Evolutionary conservation across 306 rosid genomes (phyloP).

Genomic region (Acacia confusa): DNA sequence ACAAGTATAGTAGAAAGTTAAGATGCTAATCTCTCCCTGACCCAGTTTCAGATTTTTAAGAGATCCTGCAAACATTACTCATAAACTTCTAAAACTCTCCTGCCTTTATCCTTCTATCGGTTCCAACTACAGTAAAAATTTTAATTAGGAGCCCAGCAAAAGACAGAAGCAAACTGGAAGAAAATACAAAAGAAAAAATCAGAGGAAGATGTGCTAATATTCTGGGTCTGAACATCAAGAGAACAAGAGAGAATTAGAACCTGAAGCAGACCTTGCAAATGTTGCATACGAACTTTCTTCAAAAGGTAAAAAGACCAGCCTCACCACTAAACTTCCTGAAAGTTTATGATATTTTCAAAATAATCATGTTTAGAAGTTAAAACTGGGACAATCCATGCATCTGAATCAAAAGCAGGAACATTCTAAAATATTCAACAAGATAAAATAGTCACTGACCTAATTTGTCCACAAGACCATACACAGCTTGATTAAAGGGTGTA

Average conservation of each 20-base stretch:
- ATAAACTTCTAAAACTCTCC: not conserved
- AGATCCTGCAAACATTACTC: not conserved
- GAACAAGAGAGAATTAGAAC: conserved; percentile 62
- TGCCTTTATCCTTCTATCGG: not conserved
- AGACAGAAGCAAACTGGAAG: conserved; percentile 2
- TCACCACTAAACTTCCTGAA: conserved; percentile 96
- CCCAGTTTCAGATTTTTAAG: not conserved
- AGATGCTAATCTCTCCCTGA: not conserved
- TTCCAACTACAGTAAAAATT: not conserved
- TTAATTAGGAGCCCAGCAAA: not conserved
- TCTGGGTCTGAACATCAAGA: not conserved
- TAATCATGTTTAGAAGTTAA: conserved; percentile 12
- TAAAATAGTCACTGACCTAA: conserved; percentile 51
- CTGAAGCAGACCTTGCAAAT: conserved; percentile 98
- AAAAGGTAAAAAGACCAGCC: conserved; percentile 90
- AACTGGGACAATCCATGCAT: not conserved
- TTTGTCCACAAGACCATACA: conserved; percentile 88
- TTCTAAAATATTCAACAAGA: not conserved
- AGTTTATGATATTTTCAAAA: conserved; percentile 27
- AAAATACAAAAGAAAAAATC: not conserved
- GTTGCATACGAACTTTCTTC: conserved; percentile 92
- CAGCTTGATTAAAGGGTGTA: conserved; percentile 94
- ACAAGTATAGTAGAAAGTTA: not conserved
- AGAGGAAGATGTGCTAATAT: conserved; percentile 14
- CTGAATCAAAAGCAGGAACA: conserved; percentile 9